A percentile compares a stretch with the other conserved stretches of the same genome.
Evolutionary conservation across 2,329 filamentous ascomycete species (phyloP).

Genomic region (Xylaria multiplex): DNA sequence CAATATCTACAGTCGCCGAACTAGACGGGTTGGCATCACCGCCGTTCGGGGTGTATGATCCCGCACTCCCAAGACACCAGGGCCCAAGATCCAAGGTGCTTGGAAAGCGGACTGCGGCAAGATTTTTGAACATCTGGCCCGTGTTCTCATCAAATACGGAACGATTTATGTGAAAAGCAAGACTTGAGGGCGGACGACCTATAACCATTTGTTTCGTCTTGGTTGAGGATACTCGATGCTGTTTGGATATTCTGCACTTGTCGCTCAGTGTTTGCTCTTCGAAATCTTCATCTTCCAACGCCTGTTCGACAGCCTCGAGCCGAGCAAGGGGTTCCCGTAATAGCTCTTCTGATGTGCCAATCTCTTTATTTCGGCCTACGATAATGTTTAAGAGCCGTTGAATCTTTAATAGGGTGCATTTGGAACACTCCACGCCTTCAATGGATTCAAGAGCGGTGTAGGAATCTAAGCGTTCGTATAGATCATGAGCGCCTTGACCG

Average conservation of each 20-base stretch:
- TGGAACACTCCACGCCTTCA: conserved; percentile 88
- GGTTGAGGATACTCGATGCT: conserved; percentile 77
- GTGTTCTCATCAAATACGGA: conserved; percentile 89
- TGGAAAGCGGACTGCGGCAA: conserved; percentile 81
- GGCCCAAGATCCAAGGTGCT: conserved; percentile 76
- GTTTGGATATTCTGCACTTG: conserved; percentile 72
- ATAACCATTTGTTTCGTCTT: conserved; percentile 93
- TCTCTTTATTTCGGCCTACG: conserved; percentile 53
- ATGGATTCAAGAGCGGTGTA: conserved; percentile 88
- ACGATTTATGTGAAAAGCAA: conserved; percentile 89
- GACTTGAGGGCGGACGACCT: conserved; percentile 79
- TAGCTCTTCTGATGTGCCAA: conserved; percentile 56
- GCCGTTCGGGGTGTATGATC: conserved; percentile 32
- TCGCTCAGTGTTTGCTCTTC: conserved; percentile 72
- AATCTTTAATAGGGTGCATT: conserved; percentile 80
- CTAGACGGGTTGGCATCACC: conserved; percentile 36
- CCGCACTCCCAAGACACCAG: conserved; percentile 81
- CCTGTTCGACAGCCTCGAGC: conserved; percentile 73
- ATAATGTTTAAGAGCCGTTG: conserved; percentile 60
- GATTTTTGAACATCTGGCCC: conserved; percentile 84
- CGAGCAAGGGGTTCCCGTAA: conserved; percentile 64
- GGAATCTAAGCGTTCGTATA: conserved; percentile 82
- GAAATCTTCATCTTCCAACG: conserved; percentile 82
- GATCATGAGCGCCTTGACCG: conserved; percentile 69
- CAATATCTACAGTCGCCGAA: conserved; percentile 45